Conservation (phyloP, 305 asterid genomes). For the Fraxinus platypoda region DNA sequence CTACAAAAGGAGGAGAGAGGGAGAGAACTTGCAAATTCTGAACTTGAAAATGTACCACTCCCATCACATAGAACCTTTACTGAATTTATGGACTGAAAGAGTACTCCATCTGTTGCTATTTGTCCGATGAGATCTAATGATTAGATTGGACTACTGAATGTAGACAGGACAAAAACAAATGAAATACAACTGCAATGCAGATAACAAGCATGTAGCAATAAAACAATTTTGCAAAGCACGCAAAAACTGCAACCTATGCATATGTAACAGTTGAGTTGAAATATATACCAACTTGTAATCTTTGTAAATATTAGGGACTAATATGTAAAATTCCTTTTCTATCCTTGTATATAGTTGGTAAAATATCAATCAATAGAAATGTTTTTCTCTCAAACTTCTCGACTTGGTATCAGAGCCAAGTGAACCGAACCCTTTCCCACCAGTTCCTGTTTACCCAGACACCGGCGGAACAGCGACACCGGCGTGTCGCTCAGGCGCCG, state of each 20-base stretch:
- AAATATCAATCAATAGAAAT: no score
- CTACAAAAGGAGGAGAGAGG: background rate
- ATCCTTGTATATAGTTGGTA: no score
- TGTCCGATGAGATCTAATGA: background rate
- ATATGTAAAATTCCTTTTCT: no score
- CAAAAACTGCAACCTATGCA: background rate
- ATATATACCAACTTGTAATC: no score
- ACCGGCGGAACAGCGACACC: no score
- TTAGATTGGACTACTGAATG: background rate
- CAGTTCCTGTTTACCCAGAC: no score
- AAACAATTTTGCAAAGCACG: background rate
- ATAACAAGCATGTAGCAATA: background rate
- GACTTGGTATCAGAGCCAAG: no score
- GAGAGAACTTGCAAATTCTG: background rate
- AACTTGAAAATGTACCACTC: background rate
- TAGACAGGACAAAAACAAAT: background rate
- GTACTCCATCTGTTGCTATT: background rate
- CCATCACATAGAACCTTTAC: background rate
- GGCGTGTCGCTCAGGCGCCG: no score
- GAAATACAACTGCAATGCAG: background rate
- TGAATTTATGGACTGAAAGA: background rate
- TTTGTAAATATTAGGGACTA: no score
- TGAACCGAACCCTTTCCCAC: no score
- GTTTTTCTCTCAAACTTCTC: no score
- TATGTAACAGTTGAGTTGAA: no score